Evolutionary conservation across 225 moss, liverwort and hornwort genomes (phyloP).

Genomic region (Pleurozium schreberi): DNA sequence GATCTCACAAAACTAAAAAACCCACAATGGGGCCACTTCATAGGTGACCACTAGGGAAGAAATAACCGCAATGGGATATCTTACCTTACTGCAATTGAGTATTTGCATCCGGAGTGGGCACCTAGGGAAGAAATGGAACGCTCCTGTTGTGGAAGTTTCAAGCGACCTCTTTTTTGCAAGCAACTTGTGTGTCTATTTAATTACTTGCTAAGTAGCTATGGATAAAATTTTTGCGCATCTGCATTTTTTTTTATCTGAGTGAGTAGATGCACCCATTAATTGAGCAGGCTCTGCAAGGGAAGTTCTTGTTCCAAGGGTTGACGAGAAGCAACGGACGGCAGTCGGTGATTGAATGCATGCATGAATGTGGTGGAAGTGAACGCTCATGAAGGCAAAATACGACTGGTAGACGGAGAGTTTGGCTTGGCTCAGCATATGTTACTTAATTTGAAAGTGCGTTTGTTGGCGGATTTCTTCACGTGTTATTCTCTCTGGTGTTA

Average conservation of each 20-base stretch:
- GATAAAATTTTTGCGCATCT: not conserved
- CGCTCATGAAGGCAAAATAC: constrained; percentile 20
- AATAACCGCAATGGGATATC: no score
- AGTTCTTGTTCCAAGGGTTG: constrained; percentile 45
- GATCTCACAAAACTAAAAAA: no score
- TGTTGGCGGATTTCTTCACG: not conserved
- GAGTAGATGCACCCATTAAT: constrained; percentile 15
- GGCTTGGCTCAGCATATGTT: not conserved
- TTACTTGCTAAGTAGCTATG: not conserved
- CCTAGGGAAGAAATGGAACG: no score
- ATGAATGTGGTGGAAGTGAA: constrained; percentile 27
- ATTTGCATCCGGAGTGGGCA: no score
- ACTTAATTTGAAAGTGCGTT: not conserved
- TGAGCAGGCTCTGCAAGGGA: constrained; percentile 19
- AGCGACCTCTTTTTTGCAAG: no score
- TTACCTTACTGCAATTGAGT: no score
- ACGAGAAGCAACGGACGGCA: constrained; percentile 17
- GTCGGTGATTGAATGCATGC: constrained; percentile 15
- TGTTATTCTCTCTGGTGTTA: no score
- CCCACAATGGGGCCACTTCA: no score
- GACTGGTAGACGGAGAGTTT: constrained; percentile 15
- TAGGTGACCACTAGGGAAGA: no score
- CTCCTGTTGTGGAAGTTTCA: no score
- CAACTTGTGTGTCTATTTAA: not conserved
- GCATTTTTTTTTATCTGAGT: not conserved